A percentile compares a stretch with the other conserved stretches of the same genome.
phyloP scores from a whole-genome alignment of 371 early-diverging fungal species.

The Mucor mucedo region DNA sequence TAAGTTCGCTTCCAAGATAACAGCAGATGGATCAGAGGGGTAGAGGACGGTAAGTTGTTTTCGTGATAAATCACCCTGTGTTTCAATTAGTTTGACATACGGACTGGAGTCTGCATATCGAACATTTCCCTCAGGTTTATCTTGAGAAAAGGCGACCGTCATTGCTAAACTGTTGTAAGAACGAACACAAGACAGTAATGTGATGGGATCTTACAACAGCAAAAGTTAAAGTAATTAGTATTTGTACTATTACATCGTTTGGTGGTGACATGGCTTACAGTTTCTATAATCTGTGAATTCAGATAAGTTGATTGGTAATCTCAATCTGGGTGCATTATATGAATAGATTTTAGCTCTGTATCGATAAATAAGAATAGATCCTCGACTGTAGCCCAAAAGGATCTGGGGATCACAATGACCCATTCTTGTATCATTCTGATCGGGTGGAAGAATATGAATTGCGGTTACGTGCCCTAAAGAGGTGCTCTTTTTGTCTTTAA shows the following conservation, averaged over 20 bases:
- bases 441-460: slow-evolving; percentile 21
- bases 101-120: slow-evolving; percentile 8
- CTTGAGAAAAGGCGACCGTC: slow-evolving; percentile 16
- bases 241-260: too few species aligned
- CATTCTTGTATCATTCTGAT: slow-evolving; percentile 20
- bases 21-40: background rate
- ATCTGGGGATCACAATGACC: slow-evolving; percentile 28
- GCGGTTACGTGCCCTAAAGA: slow-evolving; percentile 17
- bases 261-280: slow-evolving; percentile 5
- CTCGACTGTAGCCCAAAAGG: slow-evolving; percentile 15
- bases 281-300: slow-evolving; percentile 23
- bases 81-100: slow-evolving; percentile 15
- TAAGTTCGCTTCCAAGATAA: background rate
- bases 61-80: slow-evolving; percentile 7
- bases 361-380: slow-evolving; percentile 16
- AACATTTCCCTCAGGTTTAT: slow-evolving; percentile 6
- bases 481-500: background rate
- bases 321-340: slow-evolving; percentile 13
- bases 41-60: slow-evolving; percentile 15
- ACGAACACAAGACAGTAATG: slow-evolving; percentile 15
- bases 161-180: slow-evolving; percentile 20
- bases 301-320: slow-evolving; percentile 21
- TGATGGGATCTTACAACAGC: slow-evolving; percentile 15
- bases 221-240: background rate
- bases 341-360: slow-evolving; percentile 20